Percentiles rank a stretch among this genome's conserved stretches.
Evolutionary conservation across 2,329 filamentous ascomycete genomes (phyloP).

Genomic region (Rutstroemia sp.): DNA sequence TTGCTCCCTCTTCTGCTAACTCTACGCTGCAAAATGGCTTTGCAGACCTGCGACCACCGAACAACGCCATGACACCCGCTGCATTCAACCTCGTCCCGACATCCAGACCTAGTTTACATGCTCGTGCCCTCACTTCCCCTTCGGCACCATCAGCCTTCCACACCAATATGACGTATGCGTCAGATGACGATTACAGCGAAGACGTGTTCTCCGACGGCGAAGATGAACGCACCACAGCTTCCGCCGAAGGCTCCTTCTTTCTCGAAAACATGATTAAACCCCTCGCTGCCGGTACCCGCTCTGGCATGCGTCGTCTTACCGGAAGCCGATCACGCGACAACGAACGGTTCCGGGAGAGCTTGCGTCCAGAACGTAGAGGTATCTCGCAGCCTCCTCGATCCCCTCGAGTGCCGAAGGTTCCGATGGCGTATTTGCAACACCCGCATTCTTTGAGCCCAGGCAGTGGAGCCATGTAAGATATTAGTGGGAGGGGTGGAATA

Average conservation of each 20-base stretch:
- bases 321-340: constrained; percentile 38
- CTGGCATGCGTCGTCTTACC: constrained; percentile 54
- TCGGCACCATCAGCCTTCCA: constrained; percentile 47
- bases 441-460: constrained; percentile 15
- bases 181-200: constrained; percentile 68
- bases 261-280: constrained; percentile 56
- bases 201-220: constrained; percentile 77
- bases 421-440: constrained; percentile 24
- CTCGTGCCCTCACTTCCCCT: constrained; percentile 79
- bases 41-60: constrained; percentile 58
- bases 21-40: constrained; percentile 84
- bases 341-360: constrained; percentile 26
- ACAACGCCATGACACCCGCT: constrained; percentile 56
- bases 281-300: constrained; percentile 47
- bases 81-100: constrained; percentile 42
- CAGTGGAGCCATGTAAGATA: neutral
- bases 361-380: constrained; percentile 25
- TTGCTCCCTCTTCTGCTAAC: constrained; percentile 60
- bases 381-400: constrained; percentile 25
- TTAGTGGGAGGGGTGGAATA: neutral
- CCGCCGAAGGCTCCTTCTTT: constrained; percentile 39
- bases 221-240: constrained; percentile 35
- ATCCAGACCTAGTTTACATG: constrained; percentile 64
- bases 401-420: constrained; percentile 29
- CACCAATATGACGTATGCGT: constrained; percentile 53